A percentile compares a stretch with the other conserved stretches of the same genome.
Evolutionary conservation across 331 rosid species (phyloP).

Genomic region (Malus hybrid): DNA sequence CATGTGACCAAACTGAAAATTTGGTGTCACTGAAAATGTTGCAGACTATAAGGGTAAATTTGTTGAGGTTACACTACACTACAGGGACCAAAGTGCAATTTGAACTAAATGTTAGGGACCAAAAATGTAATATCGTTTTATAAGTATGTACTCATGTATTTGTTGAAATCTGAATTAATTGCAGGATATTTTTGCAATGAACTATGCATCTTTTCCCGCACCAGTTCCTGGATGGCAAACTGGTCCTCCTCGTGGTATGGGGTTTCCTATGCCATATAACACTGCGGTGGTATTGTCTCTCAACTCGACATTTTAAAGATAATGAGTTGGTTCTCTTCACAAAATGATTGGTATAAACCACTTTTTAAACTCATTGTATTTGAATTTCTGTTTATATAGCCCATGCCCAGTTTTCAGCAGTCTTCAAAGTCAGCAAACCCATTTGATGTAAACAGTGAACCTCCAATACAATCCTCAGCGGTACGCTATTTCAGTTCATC

Average conservation of each 20-base stretch:
- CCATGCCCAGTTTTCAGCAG: slow-evolving; percentile 44
- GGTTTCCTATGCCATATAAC: slow-evolving; percentile 49
- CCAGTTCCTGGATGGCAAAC: slow-evolving; percentile 71
- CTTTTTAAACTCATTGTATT: not conserved
- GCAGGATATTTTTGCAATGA: slow-evolving; percentile 72
- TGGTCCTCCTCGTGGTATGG: slow-evolving; percentile 68
- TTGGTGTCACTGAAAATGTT: not conserved
- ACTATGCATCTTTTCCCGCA: slow-evolving; percentile 50
- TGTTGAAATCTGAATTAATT: slow-evolving; percentile 18
- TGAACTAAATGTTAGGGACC: not conserved
- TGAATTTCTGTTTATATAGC: slow-evolving; percentile 40
- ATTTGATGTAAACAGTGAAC: slow-evolving; percentile 54
- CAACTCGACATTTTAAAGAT: slow-evolving; percentile 15
- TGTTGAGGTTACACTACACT: not conserved
- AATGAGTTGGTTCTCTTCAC: slow-evolving; percentile 11
- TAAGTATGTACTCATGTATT: not conserved
- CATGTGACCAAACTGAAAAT: not conserved
- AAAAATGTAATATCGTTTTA: not conserved
- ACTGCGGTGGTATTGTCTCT: slow-evolving; percentile 44
- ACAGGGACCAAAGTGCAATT: not conserved
- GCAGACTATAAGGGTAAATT: not conserved
- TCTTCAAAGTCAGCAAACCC: slow-evolving; percentile 65
- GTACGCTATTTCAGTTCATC: slow-evolving; percentile 40
- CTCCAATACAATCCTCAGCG: slow-evolving; percentile 50
- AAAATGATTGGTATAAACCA: slow-evolving; percentile 14